Conservation (phyloP, 192 early-diverging fungal genomes). For the Allomyces arbusculus region DNA sequence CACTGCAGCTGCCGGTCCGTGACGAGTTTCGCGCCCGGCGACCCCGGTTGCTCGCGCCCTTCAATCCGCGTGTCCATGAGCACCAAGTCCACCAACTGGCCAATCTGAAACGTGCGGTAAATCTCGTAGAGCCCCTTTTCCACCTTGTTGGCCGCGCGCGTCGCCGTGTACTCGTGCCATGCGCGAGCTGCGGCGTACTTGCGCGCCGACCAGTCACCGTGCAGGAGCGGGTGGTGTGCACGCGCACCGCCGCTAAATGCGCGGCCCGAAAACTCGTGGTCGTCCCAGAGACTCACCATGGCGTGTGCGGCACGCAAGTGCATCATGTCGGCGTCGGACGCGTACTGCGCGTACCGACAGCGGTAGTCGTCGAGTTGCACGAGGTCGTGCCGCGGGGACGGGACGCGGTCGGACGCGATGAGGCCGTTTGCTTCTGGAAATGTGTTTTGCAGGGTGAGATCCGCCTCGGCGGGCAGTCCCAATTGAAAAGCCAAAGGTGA, state of each 20-base stretch:
- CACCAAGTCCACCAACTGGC: slow-evolving; percentile 17
- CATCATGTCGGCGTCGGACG: slow-evolving; percentile 13
- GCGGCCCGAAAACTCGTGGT: slow-evolving; percentile 20
- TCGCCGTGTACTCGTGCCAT: slow-evolving; percentile 22
- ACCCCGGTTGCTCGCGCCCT: slow-evolving; percentile 4
- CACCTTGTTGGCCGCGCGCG: slow-evolving; percentile 4
- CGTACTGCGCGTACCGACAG: slow-evolving; percentile 18
- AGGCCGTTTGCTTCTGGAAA: too few species aligned
- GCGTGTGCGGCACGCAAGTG: slow-evolving; percentile 10
- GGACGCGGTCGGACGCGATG: slow-evolving; percentile 8
- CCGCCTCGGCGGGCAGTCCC: too few species aligned
- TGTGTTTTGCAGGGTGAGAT: too few species aligned
- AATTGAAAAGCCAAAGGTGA: too few species aligned
- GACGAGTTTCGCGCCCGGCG: neutral
- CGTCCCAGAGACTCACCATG: slow-evolving; percentile 15
- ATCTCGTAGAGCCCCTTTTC: slow-evolving; percentile 7
- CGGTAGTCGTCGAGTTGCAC: slow-evolving; percentile 14
- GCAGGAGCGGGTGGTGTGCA: neutral
- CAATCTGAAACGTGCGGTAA: slow-evolving; percentile 17
- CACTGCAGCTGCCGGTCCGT: slow-evolving; percentile 8
- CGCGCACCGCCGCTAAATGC: slow-evolving; percentile 4
- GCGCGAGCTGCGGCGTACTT: slow-evolving; percentile 15
- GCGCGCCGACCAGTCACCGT: slow-evolving; percentile 7
- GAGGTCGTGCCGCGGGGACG: slow-evolving; percentile 9
- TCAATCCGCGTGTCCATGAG: slow-evolving; percentile 21